These are phyloP conservation scores for Pyricularia pennisetigena DNA, from an alignment of 2,329 filamentous ascomycete species.

Conservation along the genomic window DNA sequence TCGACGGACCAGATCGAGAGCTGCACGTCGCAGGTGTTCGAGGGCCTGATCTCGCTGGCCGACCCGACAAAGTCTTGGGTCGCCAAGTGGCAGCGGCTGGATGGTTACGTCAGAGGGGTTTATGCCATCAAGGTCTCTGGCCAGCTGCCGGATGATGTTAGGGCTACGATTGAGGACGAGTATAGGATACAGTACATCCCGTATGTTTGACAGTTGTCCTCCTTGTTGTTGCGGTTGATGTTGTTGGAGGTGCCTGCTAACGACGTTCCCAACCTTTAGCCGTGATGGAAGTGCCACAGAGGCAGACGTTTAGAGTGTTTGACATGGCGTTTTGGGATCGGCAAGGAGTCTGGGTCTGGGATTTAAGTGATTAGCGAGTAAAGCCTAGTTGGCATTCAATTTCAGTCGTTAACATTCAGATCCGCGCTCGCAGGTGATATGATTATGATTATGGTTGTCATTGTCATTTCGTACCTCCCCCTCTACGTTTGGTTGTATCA, in stretches of 20 bases:
- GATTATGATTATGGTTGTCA: background rate
- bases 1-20: slow-evolving; percentile 75
- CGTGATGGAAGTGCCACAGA: slow-evolving; percentile 47
- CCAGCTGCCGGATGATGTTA: slow-evolving; percentile 57
- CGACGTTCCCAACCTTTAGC: slow-evolving; percentile 20
- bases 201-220: slow-evolving; percentile 37
- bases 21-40: slow-evolving; percentile 94
- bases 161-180: slow-evolving; percentile 51
- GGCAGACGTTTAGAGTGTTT: slow-evolving; percentile 20
- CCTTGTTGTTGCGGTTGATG: background rate
- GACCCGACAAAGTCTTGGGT: slow-evolving; percentile 87
- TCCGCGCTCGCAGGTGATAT: background rate
- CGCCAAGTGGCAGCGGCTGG: slow-evolving; percentile 89
- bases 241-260: background rate
- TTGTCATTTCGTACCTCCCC: background rate
- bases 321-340: background rate
- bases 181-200: slow-evolving; percentile 56
- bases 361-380: background rate
- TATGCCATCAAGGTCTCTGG: slow-evolving; percentile 95
- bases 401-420: background rate
- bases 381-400: background rate
- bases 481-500: background rate
- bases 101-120: slow-evolving; percentile 77
- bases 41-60: slow-evolving; percentile 77
- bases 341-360: background rate